Evolutionary conservation across 2,329 filamentous ascomycete genomes (phyloP), one percentile per base, ranked within the genome.

Genomic region (Cercospora sesami): DNA sequence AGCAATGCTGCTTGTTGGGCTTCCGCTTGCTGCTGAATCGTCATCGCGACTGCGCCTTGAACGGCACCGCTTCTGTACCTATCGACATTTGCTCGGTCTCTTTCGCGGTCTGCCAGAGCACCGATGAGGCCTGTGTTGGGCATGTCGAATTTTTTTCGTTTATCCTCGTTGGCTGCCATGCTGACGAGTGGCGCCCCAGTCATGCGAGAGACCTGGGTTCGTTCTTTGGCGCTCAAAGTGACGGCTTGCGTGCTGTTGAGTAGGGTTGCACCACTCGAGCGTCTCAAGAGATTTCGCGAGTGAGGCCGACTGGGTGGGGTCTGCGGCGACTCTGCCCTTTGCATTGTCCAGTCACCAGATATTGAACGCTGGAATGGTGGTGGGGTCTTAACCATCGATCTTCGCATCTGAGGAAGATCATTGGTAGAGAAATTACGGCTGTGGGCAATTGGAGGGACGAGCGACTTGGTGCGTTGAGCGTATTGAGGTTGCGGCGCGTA

Each of bases 181-280:
- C 86, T 88, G 73, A 96, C 86, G 60, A 96, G 82, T 0, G 93
- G 91, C 0, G 88, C 89, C 0, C 91, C 91, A 0, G 93, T 96
- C 73, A 92, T 84, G 42, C 91, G 88, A 9, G 93, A 91, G n/a
- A 96, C 86, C 73, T 96, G 90, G 79, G 96, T 92, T 78, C 96
- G 93, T 79, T 97, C 93, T 16, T 91, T 88, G 18, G 93, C 93
- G 21, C 91, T 93, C n/a, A 97, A 83, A 66, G 90, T 86, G 0
- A 82, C 80, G 8, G 86, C 84, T 26, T 85, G 80, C 71, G 87
- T 84, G 60, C 67, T 66, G 60, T 68, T 60, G 21, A 70, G 18
- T 5, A 72, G 53, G 31, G 63, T 65, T 45, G 58, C 53, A 71
- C 74, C 79, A 16, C 62, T 64, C 8, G 51, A 26, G 36, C 21